These are phyloP conservation scores for Prunus mongolica DNA, from an alignment of 306 rosid species.

Conservation along the genomic window DNA sequence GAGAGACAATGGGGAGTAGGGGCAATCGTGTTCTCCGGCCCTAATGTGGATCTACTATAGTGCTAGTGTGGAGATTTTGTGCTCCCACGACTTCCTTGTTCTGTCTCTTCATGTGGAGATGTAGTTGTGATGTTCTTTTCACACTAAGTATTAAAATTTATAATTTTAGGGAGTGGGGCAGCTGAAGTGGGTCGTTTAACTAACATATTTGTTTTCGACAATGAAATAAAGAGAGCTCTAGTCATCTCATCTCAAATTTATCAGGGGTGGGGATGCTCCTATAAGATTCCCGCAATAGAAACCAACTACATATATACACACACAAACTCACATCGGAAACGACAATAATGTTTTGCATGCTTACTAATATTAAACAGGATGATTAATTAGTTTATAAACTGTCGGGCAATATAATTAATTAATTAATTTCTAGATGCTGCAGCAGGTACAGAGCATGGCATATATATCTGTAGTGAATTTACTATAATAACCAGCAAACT, in stretches of 20 bases:
- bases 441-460: no score
- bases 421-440: no score
- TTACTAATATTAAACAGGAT: background rate
- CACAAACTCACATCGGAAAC: constrained; percentile 1
- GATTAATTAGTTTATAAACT: background rate
- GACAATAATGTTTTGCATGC: constrained; percentile 5
- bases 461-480: no score
- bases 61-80: background rate
- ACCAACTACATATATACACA: background rate
- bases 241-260: background rate
- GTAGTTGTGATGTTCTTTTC: constrained; percentile 36
- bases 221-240: background rate
- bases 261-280: background rate
- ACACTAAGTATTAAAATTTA: background rate
- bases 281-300: background rate
- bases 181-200: constrained; percentile 23
- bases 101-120: background rate
- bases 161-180: constrained; percentile 16
- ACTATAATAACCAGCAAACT: no score
- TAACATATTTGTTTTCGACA: background rate
- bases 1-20: no score
- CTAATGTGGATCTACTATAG: no score
- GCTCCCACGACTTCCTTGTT: background rate
- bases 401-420: no score
- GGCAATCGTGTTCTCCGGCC: no score